A percentile compares a stretch with the other conserved stretches of the same genome.
Conservation (phyloP, 2,329 filamentous ascomycete species). For the Chaetomium globosum region DNA sequence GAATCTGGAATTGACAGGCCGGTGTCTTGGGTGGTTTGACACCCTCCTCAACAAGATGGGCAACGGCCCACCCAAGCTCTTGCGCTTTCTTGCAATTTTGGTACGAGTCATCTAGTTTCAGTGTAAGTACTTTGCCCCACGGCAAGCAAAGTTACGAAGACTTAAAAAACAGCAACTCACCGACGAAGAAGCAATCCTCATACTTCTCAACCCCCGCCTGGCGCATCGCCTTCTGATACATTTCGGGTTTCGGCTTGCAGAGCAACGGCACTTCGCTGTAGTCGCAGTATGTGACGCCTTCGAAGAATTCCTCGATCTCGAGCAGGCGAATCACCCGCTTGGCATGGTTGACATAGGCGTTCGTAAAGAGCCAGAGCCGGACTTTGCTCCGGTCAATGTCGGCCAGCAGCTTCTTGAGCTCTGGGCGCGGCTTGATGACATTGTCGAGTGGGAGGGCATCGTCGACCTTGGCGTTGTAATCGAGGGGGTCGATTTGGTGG, state of each 20-base stretch:
- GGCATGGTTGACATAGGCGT: conserved; percentile 89
- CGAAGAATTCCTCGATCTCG: conserved; percentile 83
- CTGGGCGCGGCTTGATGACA: conserved; percentile 76
- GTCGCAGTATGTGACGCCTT: conserved; percentile 93
- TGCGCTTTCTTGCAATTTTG: conserved; percentile 78
- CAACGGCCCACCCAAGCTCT: conserved; percentile 81
- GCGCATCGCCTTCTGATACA: conserved; percentile 86
- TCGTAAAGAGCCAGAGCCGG: conserved; percentile 91
- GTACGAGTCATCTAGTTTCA: conserved; percentile 74
- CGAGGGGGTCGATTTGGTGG: conserved; percentile 91
- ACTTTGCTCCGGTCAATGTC: conserved; percentile 84
- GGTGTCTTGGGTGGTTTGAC: conserved; percentile 63
- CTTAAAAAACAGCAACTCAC: conserved; percentile 54
- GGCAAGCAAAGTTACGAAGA: background rate
- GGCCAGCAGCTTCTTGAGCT: conserved; percentile 73
- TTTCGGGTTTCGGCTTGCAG: conserved; percentile 82
- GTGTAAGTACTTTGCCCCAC: background rate
- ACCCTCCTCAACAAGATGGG: conserved; percentile 80
- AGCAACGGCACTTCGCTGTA: conserved; percentile 73
- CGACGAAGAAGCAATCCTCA: conserved; percentile 87
- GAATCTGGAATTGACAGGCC: conserved; percentile 75
- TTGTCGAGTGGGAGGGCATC: conserved; percentile 87
- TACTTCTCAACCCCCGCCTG: conserved; percentile 72
- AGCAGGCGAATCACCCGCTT: conserved; percentile 79
- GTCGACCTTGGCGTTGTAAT: conserved; percentile 93